Conservation (phyloP, 2,329 filamentous ascomycete genomes). For the Pestalotiopsis sp. region DNA sequence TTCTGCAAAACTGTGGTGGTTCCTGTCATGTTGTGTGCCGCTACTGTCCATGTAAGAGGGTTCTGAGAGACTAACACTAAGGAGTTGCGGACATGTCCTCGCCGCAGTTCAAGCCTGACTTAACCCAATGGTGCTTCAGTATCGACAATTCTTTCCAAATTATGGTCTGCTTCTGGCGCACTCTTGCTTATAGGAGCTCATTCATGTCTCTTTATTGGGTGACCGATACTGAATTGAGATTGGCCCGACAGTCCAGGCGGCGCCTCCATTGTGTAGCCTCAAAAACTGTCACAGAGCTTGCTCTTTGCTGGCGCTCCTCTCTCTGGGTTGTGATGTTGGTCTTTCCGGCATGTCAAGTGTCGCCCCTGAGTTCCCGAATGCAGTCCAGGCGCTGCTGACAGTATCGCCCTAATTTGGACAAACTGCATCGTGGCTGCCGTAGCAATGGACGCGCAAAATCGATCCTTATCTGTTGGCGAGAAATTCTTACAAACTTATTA, state of each 20-base stretch:
- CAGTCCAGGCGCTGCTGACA: too few species aligned
- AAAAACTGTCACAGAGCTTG: neutral
- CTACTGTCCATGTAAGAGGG: neutral
- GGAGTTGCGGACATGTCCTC: neutral
- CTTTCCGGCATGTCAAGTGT: too few species aligned
- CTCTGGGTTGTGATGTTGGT: too few species aligned
- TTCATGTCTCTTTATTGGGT: neutral
- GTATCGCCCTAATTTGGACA: too few species aligned
- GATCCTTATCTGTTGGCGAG: too few species aligned
- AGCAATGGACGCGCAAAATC: too few species aligned
- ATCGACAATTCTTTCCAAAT: neutral
- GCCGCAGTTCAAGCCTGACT: neutral
- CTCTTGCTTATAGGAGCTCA: neutral
- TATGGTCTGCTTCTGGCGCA: neutral
- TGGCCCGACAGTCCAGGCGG: neutral
- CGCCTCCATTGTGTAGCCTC: neutral
- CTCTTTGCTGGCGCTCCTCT: neutral
- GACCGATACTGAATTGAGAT: neutral
- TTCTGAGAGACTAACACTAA: neutral
- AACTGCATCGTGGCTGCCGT: too few species aligned
- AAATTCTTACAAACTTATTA: too few species aligned
- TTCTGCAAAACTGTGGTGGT: neutral
- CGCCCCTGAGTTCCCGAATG: too few species aligned
- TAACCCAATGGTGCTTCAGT: neutral
- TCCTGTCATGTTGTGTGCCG: neutral